These are phyloP conservation scores for Cicer arietinum DNA, from an alignment of 306 rosid species.

Conservation along the genomic window DNA sequence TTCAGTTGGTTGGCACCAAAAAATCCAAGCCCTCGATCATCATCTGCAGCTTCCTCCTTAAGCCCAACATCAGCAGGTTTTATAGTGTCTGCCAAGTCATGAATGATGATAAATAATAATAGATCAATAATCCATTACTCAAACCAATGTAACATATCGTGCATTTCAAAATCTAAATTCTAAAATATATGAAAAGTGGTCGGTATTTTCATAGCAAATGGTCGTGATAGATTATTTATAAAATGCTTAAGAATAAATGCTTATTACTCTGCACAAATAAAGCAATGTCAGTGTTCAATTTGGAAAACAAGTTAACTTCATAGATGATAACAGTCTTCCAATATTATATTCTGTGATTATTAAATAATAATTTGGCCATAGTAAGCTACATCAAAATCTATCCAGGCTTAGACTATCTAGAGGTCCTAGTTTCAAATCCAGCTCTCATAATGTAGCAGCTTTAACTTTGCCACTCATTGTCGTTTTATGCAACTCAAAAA, in stretches of 20 bases:
- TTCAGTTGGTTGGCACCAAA: conserved; percentile 62
- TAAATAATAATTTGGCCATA: conserved; percentile 23
- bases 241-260: conserved; percentile 29
- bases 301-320: conserved; percentile 30
- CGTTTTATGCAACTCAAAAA: no score
- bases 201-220: conserved; percentile 3
- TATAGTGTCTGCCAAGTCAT: conserved; percentile 59
- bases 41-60: conserved; percentile 69
- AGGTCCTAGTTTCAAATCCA: no score
- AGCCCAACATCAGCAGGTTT: conserved; percentile 83
- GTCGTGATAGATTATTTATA: not conserved
- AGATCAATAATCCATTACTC: conserved; percentile 32
- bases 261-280: conserved; percentile 6
- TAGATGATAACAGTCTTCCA: conserved; percentile 18
- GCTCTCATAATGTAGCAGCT: no score
- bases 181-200: conserved; percentile 10
- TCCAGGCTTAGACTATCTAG: no score
- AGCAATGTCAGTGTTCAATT: conserved; percentile 2
- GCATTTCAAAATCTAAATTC: conserved; percentile 41
- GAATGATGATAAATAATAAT: conserved; percentile 19
- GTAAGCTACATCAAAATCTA: not conserved
- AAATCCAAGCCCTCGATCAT: conserved; percentile 83
- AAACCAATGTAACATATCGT: conserved; percentile 2
- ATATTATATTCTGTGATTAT: not conserved
- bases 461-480: no score